These are phyloP conservation scores for Botrytis galanthina DNA, from an alignment of 2,329 filamentous ascomycete species.

Conservation along the genomic window DNA sequence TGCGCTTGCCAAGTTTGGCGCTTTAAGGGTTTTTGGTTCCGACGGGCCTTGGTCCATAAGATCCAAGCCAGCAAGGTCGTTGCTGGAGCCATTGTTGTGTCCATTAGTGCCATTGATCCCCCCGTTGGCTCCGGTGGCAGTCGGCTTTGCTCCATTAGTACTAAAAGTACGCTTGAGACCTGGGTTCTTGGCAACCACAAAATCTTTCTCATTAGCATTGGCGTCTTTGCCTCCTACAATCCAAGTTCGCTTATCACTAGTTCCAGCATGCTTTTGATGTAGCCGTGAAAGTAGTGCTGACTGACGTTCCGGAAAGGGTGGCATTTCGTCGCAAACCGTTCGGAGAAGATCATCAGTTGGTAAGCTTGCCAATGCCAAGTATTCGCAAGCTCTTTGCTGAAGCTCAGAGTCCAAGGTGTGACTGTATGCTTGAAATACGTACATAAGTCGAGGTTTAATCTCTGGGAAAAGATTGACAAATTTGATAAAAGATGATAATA, in stretches of 20 bases:
- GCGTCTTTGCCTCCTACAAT: constrained; percentile 96
- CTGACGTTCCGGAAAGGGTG: constrained; percentile 90
- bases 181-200: constrained; percentile 75
- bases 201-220: constrained; percentile 76
- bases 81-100: constrained; percentile 43
- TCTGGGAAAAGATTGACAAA: constrained; percentile 98
- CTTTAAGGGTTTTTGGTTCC: constrained; percentile 57
- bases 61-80: constrained; percentile 80
- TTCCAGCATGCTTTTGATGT: constrained; percentile 90
- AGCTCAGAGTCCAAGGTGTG: constrained; percentile 93
- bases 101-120: constrained; percentile 51
- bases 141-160: constrained; percentile 43
- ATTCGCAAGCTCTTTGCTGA: constrained; percentile 95
- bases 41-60: constrained; percentile 61
- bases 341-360: constrained; percentile 88
- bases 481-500: constrained; percentile 93
- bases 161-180: constrained; percentile 87
- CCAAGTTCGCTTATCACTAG: constrained; percentile 95
- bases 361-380: constrained; percentile 78
- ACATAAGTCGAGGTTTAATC: constrained; percentile 91
- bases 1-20: constrained; percentile 85
- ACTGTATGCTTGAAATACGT: constrained; percentile 88
- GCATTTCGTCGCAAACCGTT: constrained; percentile 98
- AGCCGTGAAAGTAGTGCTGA: constrained; percentile 88
- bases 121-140: constrained; percentile 47